Evolutionary conservation across 2,329 filamentous ascomycete genomes (phyloP), one percentile per base, ranked within the genome.

Genomic region (Xylaria polymorpha): DNA sequence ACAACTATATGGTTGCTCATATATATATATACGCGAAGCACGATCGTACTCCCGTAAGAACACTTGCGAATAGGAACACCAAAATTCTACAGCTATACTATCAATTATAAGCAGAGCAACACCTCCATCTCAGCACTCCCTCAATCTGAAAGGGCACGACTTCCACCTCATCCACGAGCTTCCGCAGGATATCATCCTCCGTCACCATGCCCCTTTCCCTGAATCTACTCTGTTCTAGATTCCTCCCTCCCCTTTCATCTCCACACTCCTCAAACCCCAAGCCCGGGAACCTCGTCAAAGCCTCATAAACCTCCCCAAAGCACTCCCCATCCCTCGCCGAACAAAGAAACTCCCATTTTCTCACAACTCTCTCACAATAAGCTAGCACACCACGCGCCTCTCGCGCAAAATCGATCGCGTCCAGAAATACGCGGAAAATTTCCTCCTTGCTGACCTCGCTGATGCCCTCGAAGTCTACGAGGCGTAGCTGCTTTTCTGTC

Each of bases 341-440:
- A 18, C 18, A 44, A 5, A 9, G 4, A 2, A 15, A 25, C 43
- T 15, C 35, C 22, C 44, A 20, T 14, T 53, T 59, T 18, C 20
- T 14, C 1, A 53, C 44, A 20, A 12, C n/a, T 18, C 18, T 43
- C 22, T 60, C 55, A 5, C 55, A 65, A 25, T 44, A 32, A 6
- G 25, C 35, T 12, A 60, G 20, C 18, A 59, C 46, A 20, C 15
- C 55, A 12, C 35, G 4, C 3, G 51, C 61, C 4, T 57, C 29
- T 4, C n/a, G 1, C 3, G 8, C 14, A 37, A 56, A 64, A 12
- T 8, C n/a, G 15, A 58, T 18, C 22, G 56, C 39, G 12, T 44
- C 53, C 15, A 58, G n/a, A 20, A 64, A 58, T 35, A 59, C 43
- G 10, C 43, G 6, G 35, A 43, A 14, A 15, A 59, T 59, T 4